Percentiles rank a stretch among this genome's conserved stretches.
Conservation (phyloP, 2,329 filamentous ascomycete species). For the Fusarium pseudonygamai region DNA sequence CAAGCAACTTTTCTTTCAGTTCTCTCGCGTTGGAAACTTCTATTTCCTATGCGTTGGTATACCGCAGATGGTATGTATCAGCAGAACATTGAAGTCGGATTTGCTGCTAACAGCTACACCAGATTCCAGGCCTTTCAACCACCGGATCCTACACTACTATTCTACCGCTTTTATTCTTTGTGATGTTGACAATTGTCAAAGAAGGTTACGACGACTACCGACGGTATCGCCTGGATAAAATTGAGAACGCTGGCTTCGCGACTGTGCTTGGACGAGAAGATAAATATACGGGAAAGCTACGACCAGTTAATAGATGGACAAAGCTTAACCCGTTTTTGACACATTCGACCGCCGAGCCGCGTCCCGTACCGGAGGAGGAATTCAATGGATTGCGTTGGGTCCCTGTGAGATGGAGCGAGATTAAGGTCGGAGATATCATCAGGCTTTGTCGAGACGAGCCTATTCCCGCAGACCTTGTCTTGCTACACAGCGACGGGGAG, state of each 20-base stretch:
- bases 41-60: conserved; percentile 87
- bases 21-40: conserved; percentile 87
- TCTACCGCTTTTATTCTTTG: conserved; percentile 78
- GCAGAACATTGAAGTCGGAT: not conserved
- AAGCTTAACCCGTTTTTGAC: conserved; percentile 48
- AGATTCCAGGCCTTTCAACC: conserved; percentile 76
- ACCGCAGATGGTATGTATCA: conserved; percentile 69
- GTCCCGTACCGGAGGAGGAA: conserved; percentile 65
- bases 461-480: conserved; percentile 82
- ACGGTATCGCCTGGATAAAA: conserved; percentile 80
- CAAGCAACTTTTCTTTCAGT: conserved; percentile 85
- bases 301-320: conserved; percentile 34
- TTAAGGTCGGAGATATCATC: conserved; percentile 61
- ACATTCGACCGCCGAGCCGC: conserved; percentile 43
- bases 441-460: conserved; percentile 74
- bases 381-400: conserved; percentile 66
- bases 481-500: conserved; percentile 80
- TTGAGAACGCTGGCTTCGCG: conserved; percentile 73
- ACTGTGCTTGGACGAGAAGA: conserved; percentile 56
- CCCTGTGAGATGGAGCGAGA: conserved; percentile 54
- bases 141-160: conserved; percentile 81
- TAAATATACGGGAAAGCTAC: conserved; percentile 44
- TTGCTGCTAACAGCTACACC: conserved; percentile 16
- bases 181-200: conserved; percentile 82
- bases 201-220: conserved; percentile 89